Base-by-base conservation (phyloP, 1,284 basidiomycete genomes). In the Tetrapyrgos nigripes region DNA sequence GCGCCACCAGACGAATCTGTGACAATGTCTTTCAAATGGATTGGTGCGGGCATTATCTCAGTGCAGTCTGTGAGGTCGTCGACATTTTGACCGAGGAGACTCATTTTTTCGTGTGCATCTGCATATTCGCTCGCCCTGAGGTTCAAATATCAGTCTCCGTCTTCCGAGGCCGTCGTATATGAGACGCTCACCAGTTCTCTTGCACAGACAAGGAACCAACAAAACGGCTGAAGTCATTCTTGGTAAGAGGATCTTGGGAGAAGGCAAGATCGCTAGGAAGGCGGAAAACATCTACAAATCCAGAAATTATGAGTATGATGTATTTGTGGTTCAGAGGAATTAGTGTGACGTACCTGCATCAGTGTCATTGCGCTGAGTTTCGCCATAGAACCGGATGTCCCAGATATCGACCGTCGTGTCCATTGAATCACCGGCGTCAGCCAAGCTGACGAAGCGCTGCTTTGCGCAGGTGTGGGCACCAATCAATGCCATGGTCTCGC, bases 101-200 rank as follows among this genome's bases (percentile, higher is more conserved):
- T 61, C 63, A 64, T 63, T 21, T 59, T 57, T 17, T 50, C 53
- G 37, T 64, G 63, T 24, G 63, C 63, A 10, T 62, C 31, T 11
- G 50, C 33, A 50, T 64, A 62, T 33, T 62, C 63, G 24, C 56
- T 29, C 4, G 53, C 59, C 63, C 63, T 64, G 44, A 3, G 10
- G 28, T n/a, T 6, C 10, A 27, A 4, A 43, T 13, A 50, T 21
- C 23, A 37, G 27, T 23, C 4, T 50, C 9, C 9, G 11, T 6
- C 1, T 4, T 14, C 5, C 13, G n/a, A n/a, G 49, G 8, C 31
- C 8, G 31, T 28, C 45, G 27, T 8, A 23, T 19, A 23, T 28
- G 14, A 14, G 21, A 17, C 31, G 29, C 52, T 6, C 40, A 64
- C 62, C 62, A 64, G 31, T 62, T 57, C 3, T 48, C 44, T 33